A percentile compares a stretch with the other conserved stretches of the same genome.
Conservation (phyloP, 1,284 basidiomycete genomes). For the Pseudomicrostroma phylloplanum region DNA sequence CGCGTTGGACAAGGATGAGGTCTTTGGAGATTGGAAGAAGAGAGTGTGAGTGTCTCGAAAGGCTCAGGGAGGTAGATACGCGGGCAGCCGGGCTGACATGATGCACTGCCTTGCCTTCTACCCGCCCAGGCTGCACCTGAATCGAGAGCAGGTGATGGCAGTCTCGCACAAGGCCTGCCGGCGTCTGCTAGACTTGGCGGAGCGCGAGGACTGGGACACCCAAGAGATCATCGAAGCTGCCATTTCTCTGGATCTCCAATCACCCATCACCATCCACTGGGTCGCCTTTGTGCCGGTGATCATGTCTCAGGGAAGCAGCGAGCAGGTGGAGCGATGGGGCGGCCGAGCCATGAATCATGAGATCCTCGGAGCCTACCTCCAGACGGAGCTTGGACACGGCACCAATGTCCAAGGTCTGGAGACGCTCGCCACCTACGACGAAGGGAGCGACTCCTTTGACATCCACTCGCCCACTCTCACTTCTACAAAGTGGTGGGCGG, state of each 20-base stretch:
- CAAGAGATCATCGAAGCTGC: slow-evolving; percentile 42
- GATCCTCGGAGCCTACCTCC: slow-evolving; percentile 47
- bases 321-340: slow-evolving; percentile 43
- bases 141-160: slow-evolving; percentile 41
- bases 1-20: slow-evolving; percentile 27
- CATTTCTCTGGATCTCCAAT: slow-evolving; percentile 34
- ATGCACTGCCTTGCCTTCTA: neutral
- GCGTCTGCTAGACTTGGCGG: slow-evolving; percentile 34
- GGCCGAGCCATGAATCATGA: slow-evolving; percentile 42
- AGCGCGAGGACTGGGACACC: slow-evolving; percentile 37
- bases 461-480: slow-evolving; percentile 71
- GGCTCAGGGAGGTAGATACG: neutral
- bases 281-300: slow-evolving; percentile 47
- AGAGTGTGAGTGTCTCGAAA: slow-evolving; percentile 19
- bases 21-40: slow-evolving; percentile 45
- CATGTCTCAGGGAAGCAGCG: slow-evolving; percentile 33
- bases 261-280: slow-evolving; percentile 39
- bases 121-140: slow-evolving; percentile 27
- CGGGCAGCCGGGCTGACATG: neutral
- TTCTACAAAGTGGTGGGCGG: slow-evolving; percentile 72
- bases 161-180: slow-evolving; percentile 40
- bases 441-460: slow-evolving; percentile 65
- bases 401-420: slow-evolving; percentile 56
- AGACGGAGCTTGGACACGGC: slow-evolving; percentile 63
- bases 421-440: slow-evolving; percentile 70